Percentiles rank a stretch among this genome's conserved stretches.
Evolutionary conservation across 371 early-diverging fungal genomes (phyloP).

Genomic region (Zychaea mexicana): DNA sequence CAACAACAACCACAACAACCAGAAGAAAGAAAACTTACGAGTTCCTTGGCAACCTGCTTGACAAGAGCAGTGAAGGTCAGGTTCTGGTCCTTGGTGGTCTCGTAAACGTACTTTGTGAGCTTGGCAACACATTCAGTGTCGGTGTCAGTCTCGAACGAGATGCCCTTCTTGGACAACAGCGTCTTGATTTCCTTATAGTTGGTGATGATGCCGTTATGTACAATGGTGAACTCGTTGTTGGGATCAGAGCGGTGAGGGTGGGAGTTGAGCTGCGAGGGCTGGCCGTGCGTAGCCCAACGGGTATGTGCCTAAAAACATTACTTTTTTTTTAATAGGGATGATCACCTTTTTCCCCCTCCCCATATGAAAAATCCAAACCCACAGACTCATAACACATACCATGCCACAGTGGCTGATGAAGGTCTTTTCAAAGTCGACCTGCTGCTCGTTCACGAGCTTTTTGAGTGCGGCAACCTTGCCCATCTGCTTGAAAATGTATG

Average conservation of each 20-base stretch:
- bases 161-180: conserved; percentile 93
- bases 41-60: conserved; percentile 91
- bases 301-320: conserved; percentile 79
- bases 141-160: conserved; percentile 93
- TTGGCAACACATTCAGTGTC: conserved; percentile 90
- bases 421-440: conserved; percentile 69
- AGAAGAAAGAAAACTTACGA: conserved; percentile 48
- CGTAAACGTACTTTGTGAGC: conserved; percentile 94
- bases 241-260: conserved; percentile 96
- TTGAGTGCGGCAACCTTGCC: conserved; percentile 94
- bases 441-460: conserved; percentile 70
- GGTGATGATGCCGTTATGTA: conserved; percentile 99
- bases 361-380: no score
- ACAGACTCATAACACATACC: conserved; percentile 22
- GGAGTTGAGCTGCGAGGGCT: conserved; percentile 89
- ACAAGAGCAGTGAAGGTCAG: conserved; percentile 82
- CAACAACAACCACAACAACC: background rate
- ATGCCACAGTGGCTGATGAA: conserved; percentile 88
- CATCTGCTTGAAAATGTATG: conserved; percentile 86
- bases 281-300: conserved; percentile 99
- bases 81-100: conserved; percentile 73
- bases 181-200: conserved; percentile 97
- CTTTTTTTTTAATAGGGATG: background rate
- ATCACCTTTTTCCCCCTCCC: background rate
- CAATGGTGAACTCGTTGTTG: conserved; percentile 87